Conservation (phyloP, 768 basidiomycete species). For the Boletus tomentosulus region DNA sequence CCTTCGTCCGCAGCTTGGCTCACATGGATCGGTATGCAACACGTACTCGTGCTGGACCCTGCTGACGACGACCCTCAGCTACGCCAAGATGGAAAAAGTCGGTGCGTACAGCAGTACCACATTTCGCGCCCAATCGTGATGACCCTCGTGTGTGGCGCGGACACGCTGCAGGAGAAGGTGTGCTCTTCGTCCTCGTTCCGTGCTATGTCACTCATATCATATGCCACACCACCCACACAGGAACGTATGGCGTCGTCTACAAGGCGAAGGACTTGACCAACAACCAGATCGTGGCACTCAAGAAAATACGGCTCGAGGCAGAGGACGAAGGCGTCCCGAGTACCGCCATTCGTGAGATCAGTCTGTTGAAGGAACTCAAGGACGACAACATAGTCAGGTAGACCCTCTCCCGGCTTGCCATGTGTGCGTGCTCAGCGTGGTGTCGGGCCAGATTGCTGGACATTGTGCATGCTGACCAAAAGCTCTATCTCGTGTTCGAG, state of each 20-base stretch:
- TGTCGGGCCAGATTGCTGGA: slow-evolving; percentile 68
- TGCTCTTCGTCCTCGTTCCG: background rate
- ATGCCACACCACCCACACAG: slow-evolving; percentile 37
- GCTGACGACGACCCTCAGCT: slow-evolving; percentile 49
- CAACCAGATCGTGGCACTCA: slow-evolving; percentile 87
- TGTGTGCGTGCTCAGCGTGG: slow-evolving; percentile 9
- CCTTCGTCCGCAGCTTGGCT: slow-evolving; percentile 3
- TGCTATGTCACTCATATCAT: slow-evolving; percentile 3
- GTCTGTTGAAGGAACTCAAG: slow-evolving; percentile 92
- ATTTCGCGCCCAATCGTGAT: slow-evolving; percentile 2
- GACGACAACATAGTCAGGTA: slow-evolving; percentile 95
- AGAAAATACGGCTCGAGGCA: slow-evolving; percentile 97
- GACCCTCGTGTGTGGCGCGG: slow-evolving; percentile 17
- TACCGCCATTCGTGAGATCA: slow-evolving; percentile 98
- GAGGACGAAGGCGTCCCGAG: slow-evolving; percentile 99
- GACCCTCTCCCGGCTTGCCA: background rate
- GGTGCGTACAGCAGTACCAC: slow-evolving; percentile 56
- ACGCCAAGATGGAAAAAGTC: slow-evolving; percentile 97
- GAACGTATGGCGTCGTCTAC: slow-evolving; percentile 98
- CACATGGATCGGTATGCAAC: slow-evolving; percentile 33
- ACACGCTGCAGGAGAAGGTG: slow-evolving; percentile 42
- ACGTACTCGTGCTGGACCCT: slow-evolving; percentile 2
- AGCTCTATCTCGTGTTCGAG: slow-evolving; percentile 96
- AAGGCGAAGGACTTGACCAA: slow-evolving; percentile 83
- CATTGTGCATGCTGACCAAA: slow-evolving; percentile 95